phyloP scores from a whole-genome alignment of 768 basidiomycete species.

The Cubamyces sp. region DNA sequence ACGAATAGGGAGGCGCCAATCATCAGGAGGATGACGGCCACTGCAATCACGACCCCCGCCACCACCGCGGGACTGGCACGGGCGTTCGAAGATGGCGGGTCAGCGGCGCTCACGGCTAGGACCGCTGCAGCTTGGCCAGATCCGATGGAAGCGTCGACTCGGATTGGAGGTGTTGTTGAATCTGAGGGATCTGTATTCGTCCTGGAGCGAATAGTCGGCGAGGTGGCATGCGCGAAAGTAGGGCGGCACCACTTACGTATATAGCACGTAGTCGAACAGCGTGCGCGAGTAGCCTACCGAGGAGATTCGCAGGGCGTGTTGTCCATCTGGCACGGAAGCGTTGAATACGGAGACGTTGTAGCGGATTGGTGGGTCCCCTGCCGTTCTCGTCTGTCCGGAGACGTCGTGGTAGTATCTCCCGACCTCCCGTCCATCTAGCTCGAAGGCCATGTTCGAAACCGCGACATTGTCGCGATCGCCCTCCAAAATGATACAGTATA shows the following conservation, averaged over 20 bases:
- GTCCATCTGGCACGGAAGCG: slow-evolving; percentile 1
- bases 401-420: slow-evolving; percentile 14
- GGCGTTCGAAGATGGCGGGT: not conserved
- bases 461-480: slow-evolving; percentile 12
- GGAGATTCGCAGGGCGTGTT: slow-evolving; percentile 15
- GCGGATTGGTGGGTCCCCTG: not conserved
- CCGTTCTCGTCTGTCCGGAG: slow-evolving; percentile 1
- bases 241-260: slow-evolving; percentile 11
- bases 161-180: not conserved
- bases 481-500: slow-evolving; percentile 14
- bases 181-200: not conserved
- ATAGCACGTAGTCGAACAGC: slow-evolving; percentile 17
- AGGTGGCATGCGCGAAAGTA: not conserved
- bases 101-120: not conserved
- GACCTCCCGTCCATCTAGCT: slow-evolving; percentile 10
- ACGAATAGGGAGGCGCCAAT: not conserved
- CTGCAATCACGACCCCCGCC: slow-evolving; percentile 1
- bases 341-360: slow-evolving; percentile 15
- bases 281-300: slow-evolving; percentile 15
- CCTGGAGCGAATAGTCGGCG: not conserved
- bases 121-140: not conserved
- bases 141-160: not conserved
- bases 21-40: not conserved
- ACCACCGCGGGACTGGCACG: not conserved
- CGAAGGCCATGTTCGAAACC: slow-evolving; percentile 16